phyloP scores from a whole-genome alignment of 345 rosid genomes.

The rapeseed (Brassica napus) region DNA sequence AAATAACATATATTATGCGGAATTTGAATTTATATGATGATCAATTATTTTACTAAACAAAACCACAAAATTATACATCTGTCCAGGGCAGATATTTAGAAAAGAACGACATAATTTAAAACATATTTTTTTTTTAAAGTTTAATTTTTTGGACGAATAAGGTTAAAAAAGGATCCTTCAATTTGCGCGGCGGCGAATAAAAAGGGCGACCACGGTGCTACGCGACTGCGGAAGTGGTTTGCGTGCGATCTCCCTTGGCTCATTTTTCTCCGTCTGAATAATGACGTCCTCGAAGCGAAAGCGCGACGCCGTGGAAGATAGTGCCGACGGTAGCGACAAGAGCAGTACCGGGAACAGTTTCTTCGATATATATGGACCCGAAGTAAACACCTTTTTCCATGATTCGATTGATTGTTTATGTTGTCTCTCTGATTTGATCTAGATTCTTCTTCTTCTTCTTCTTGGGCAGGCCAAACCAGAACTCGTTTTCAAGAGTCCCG shows the following conservation, averaged over 20 bases:
- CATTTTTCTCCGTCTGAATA: neutral
- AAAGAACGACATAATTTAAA: too few species aligned
- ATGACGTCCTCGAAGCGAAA: neutral
- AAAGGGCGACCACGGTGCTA: neutral
- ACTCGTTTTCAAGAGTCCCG: neutral
- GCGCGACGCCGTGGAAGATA: conserved; percentile 12
- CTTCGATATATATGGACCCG: neutral
- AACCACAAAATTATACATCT: too few species aligned
- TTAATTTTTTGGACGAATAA: neutral
- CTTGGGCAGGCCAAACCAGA: neutral
- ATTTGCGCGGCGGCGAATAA: neutral
- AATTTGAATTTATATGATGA: too few species aligned
- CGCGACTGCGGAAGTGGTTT: neutral
- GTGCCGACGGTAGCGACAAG: neutral
- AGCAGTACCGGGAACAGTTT: neutral
- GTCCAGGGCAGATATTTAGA: too few species aligned
- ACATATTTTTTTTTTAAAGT: neutral
- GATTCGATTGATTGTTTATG: neutral
- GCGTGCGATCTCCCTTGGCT: neutral
- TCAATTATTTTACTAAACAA: too few species aligned
- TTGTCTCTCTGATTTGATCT: neutral
- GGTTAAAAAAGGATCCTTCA: neutral
- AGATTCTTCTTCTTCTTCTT: neutral
- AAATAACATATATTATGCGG: too few species aligned
- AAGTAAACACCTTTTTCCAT: neutral